Percentiles rank a stretch among this genome's conserved stretches.
phyloP scores from a whole-genome alignment of 2,329 filamentous ascomycete species.

The Neophaeococcomyces aloes region DNA sequence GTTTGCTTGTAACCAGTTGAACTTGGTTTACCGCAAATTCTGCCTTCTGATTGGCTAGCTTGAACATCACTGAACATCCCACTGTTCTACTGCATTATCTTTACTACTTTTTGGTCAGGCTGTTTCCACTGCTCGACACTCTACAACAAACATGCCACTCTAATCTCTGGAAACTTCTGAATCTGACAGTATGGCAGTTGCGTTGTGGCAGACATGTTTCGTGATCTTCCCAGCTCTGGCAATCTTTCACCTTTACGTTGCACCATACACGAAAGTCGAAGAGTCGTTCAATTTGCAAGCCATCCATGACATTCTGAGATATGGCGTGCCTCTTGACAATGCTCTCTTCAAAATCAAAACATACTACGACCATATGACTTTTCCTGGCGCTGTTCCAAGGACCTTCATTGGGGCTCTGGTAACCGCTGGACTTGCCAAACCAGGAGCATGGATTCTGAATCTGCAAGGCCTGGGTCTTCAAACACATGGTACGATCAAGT shows the following conservation, averaged over 20 bases:
- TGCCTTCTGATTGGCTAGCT: constrained; percentile 1
- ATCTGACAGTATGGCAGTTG: constrained; percentile 10
- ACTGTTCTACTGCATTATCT: too few species aligned
- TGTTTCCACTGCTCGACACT: too few species aligned
- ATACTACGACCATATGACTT: constrained; percentile 79
- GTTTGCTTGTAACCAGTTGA: not conserved
- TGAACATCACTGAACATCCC: not conserved
- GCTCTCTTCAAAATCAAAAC: constrained; percentile 44
- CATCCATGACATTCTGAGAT: constrained; percentile 73
- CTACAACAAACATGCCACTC: too few species aligned
- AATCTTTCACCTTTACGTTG: constrained; percentile 57
- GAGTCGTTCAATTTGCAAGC: constrained; percentile 98
- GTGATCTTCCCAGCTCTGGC: constrained; percentile 45
- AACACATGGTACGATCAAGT: constrained; percentile 38
- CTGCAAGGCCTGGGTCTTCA: constrained; percentile 45
- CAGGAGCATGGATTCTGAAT: constrained; percentile 48
- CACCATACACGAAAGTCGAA: constrained; percentile 94
- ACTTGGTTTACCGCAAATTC: constrained; percentile 3
- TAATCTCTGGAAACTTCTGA: not conserved
- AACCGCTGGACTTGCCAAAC: constrained; percentile 62
- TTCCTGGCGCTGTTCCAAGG: constrained; percentile 82
- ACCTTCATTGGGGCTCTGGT: constrained; percentile 76
- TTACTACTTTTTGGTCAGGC: too few species aligned
- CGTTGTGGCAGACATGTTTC: constrained; percentile 39
- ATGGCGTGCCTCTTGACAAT: constrained; percentile 59